Conservation (phyloP, 2,329 filamentous ascomycete genomes). For the Monosporascus sp. region DNA sequence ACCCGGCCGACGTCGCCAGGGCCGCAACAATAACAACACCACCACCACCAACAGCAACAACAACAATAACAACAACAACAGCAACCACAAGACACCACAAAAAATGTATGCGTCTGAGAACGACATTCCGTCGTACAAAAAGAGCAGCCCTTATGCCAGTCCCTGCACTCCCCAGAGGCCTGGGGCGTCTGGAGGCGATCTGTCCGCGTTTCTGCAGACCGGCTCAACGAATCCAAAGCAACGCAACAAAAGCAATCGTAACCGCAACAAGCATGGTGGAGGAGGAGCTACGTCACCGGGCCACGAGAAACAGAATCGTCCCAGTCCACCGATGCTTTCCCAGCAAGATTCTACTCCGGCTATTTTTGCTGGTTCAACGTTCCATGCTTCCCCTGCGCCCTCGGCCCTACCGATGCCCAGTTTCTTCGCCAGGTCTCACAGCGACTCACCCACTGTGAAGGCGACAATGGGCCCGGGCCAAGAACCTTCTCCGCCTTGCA, state of each 20-base stretch:
- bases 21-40: conserved; percentile 31
- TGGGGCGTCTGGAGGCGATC: conserved; percentile 25
- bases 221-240: conserved; percentile 26
- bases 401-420: conserved; percentile 87
- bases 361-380: conserved; percentile 87
- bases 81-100: conserved; percentile 26
- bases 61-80: conserved; percentile 28
- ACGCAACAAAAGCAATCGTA: conserved; percentile 23
- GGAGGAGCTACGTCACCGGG: conserved; percentile 36
- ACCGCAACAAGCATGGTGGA: conserved; percentile 24
- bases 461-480: conserved; percentile 34
- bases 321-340: conserved; percentile 41
- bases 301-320: conserved; percentile 32
- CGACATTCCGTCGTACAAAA: conserved; percentile 37
- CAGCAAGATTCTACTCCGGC: conserved; percentile 41
- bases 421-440: conserved; percentile 71
- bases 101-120: conserved; percentile 58
- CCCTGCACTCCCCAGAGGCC: conserved; percentile 44
- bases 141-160: conserved; percentile 18
- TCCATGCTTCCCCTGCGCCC: conserved; percentile 89
- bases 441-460: conserved; percentile 53
- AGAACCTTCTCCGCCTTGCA: conserved; percentile 48
- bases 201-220: conserved; percentile 20
- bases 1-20: conserved; percentile 35
- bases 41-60: conserved; percentile 30